Conservation (phyloP, 805 yeast species). For the Starmerella kuoi region DNA sequence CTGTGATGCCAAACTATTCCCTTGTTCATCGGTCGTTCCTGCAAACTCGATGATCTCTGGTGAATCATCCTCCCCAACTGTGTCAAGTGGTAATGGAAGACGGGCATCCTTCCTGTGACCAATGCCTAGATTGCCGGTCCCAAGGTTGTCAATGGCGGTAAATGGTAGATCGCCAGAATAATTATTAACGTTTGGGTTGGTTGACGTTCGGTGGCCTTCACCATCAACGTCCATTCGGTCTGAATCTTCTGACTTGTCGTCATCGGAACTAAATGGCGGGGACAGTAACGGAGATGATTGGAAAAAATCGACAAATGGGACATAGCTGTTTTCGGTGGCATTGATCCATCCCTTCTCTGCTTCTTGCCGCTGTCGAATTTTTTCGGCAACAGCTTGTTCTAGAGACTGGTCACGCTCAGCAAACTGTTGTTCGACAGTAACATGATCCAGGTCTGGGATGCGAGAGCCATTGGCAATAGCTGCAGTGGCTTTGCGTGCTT, state of each 20-base stretch:
- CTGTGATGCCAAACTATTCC: neutral
- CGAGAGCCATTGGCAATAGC: slow-evolving; percentile 50
- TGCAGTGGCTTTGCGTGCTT: slow-evolving; percentile 22
- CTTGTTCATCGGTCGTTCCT: neutral
- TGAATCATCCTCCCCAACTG: neutral
- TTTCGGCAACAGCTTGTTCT: slow-evolving; percentile 73
- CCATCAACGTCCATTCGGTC: neutral
- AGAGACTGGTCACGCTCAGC: slow-evolving; percentile 66
- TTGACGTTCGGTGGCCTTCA: neutral
- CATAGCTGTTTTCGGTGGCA: slow-evolving; percentile 73
- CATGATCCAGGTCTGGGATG: slow-evolving; percentile 83
- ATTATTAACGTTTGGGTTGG: neutral
- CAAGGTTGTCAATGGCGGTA: neutral
- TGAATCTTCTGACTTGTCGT: neutral
- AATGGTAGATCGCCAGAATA: neutral
- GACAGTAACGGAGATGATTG: slow-evolving; percentile 27
- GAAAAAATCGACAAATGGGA: slow-evolving; percentile 64
- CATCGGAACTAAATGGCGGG: slow-evolving; percentile 26
- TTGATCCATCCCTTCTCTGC: slow-evolving; percentile 64
- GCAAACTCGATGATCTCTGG: neutral
- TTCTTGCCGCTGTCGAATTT: slow-evolving; percentile 48
- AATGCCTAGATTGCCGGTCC: neutral
- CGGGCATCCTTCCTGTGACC: neutral
- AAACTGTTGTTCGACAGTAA: slow-evolving; percentile 64
- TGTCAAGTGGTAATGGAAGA: neutral